Base-by-base conservation (phyloP, 441 rosid species). In the Isatis lusitanica region DNA sequence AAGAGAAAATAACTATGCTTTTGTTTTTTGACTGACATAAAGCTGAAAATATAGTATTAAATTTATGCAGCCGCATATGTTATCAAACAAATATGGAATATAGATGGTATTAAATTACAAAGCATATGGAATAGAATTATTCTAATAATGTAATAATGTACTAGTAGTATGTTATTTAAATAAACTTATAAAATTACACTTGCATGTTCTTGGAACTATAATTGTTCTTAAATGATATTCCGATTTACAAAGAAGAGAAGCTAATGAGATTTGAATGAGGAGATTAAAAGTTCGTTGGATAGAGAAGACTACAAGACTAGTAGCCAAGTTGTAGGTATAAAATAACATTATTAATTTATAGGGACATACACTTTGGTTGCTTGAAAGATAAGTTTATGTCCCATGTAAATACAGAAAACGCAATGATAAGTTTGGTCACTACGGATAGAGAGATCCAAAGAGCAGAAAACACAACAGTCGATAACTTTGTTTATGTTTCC, bases 151-250 rank as follows among this genome's bases (percentile, higher is more conserved):
- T 12, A 17, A 33, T 59, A 21, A 30, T 5, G 36, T 30, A 7
- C 28, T 36, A 42, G 36, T 36, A 24, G 26, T 55, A 46, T 44
- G 62, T 43, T 62, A 62, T 52, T 53, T 52, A 44, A 43, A 46
- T 44, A 13, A 55, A 53, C n/a, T 51, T 21, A 30, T 52, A 63
- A 63, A 53, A 47, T 52, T 57, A 61, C 36, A 62, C 30, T 15
- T 56, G 67, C 79, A 70, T 76, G 75, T 70, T 76, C 79, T 70
- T 64, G 75, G 71, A 59, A 70, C 75, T 39, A 63, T 47, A 30
- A 70, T 18, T 63, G 53, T 70, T 50, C 61, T 76, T 76, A n/a
- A 76, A 70, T 70, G 39, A 64, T 69, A 55, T 56, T 68, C 10
- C 56, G 39, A 63, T n/a, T 46, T 44, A 63, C 70, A 69, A 68